Evolutionary conservation across 306 rosid genomes (phyloP).

Genomic region (Pyrus pyrifolia): DNA sequence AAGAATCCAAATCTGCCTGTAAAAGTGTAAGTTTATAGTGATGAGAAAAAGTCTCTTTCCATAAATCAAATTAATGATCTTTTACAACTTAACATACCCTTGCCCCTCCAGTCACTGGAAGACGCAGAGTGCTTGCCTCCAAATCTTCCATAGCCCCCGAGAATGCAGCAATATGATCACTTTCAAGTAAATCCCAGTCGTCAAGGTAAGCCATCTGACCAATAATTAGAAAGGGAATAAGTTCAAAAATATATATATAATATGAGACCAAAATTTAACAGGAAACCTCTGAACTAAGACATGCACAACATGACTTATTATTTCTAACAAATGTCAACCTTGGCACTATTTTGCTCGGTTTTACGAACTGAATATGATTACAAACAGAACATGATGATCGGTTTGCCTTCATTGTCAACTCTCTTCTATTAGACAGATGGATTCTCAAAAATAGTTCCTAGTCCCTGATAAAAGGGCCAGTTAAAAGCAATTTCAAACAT

Average conservation of each 20-base stretch:
- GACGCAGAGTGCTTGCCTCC: slow-evolving; percentile 90
- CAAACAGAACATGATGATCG: background rate
- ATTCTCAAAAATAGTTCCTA: background rate
- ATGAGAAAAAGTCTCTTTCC: slow-evolving; percentile 9
- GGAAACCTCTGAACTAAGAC: background rate
- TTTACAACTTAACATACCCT: slow-evolving; percentile 41
- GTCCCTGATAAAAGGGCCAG: background rate
- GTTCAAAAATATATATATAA: background rate
- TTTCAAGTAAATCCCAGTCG: slow-evolving; percentile 79
- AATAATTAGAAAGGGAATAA: slow-evolving; percentile 1
- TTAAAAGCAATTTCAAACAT: background rate
- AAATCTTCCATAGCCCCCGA: slow-evolving; percentile 83
- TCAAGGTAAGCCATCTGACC: slow-evolving; percentile 77
- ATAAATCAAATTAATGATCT: slow-evolving; percentile 10
- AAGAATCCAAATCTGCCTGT: slow-evolving; percentile 79
- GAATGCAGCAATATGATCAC: slow-evolving; percentile 62
- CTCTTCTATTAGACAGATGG: background rate
- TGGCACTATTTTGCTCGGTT: background rate
- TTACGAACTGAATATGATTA: background rate
- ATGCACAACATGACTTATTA: background rate
- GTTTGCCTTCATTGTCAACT: background rate
- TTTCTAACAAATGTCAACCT: background rate
- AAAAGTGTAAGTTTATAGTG: slow-evolving; percentile 14
- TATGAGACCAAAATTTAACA: background rate
- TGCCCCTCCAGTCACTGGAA: slow-evolving; percentile 85